Evolutionary conservation across 306 rosid genomes (phyloP), one percentile per base, ranked within the genome.

Genomic region (Corylus avellana): DNA sequence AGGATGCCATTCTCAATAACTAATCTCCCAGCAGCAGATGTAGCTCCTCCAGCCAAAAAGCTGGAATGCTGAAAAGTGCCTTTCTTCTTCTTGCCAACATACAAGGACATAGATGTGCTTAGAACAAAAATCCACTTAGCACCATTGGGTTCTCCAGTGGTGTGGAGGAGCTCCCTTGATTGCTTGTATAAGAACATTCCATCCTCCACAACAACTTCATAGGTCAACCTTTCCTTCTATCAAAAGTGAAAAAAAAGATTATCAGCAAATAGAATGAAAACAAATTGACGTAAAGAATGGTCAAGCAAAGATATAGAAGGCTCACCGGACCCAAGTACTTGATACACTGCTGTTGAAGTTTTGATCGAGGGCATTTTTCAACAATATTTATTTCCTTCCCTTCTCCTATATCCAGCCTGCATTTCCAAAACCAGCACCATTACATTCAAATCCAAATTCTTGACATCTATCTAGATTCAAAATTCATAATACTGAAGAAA

Each of bases 1-100:
- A 96, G 86, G 84, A 87, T 82, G 74, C 99, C 99, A 37, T 87
- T 46, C 62, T 96, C 97, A 74, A 91, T 75, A 74, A 91, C 97
- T 80, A 96, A 84, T 89, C 98, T 90, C 72, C 99, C 99, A 2
- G 99, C 98, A 75, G 99, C 91, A 82, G 97, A 87, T 64, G 99
- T 96, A 70, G 99, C 99, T 56, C 99, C 99, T 76, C 99, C 99
- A 77, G 99, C 99, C 88, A 96, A 91, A 87, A 96, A 96, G 88
- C 99, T 96, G 10, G 99, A 96, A 73, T 96, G 99, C 86, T 96
- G 99, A 85, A 96, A 96, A 59, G 89, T 80, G 62, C 99, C 99
- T 82, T 96, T 96, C 84, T 84, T 88, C 86, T 96, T 96, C 86
- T 91, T 96, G 74, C 97, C 99, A 78, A 93, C 91, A 73, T 91